Percentiles rank a stretch among this genome's conserved stretches.
Evolutionary conservation across 108 stramenopile genomes (phyloP).

Genomic region (Skeletonema grethae): DNA sequence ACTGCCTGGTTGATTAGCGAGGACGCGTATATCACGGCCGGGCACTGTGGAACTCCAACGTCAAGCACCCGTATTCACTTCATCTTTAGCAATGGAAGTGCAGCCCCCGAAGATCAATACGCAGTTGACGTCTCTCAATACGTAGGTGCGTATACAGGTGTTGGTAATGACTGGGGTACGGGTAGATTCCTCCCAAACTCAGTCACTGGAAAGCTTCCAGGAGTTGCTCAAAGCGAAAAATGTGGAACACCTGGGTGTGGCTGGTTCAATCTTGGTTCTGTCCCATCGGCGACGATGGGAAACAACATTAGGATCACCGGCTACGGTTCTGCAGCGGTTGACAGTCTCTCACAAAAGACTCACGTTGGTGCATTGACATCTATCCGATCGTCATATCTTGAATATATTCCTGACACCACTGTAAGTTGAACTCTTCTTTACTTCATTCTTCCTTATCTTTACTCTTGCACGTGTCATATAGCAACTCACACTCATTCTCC

Average conservation of each 20-base stretch:
- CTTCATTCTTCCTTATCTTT: background rate
- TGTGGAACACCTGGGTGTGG: conserved; percentile 11
- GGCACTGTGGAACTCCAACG: conserved; percentile 10
- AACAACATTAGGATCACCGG: conserved; percentile 19
- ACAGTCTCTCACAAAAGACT: background rate
- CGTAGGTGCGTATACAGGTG: background rate
- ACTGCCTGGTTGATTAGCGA: conserved; percentile 15
- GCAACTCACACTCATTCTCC: too few relatives aligned
- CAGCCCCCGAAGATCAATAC: conserved; percentile 13
- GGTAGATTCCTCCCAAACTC: background rate
- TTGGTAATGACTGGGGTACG: conserved; percentile 5
- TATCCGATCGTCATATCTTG: background rate
- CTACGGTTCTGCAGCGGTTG: background rate
- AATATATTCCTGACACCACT: background rate
- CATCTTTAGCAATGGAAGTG: background rate
- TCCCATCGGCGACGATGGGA: background rate
- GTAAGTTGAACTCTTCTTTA: background rate
- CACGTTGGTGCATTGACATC: background rate
- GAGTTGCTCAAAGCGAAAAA: conserved; percentile 10
- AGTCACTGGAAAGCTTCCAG: conserved; percentile 8
- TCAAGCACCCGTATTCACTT: conserved; percentile 4
- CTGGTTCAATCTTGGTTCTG: conserved; percentile 10
- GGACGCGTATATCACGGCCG: conserved; percentile 2
- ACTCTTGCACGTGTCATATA: background rate
- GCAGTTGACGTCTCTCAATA: conserved; percentile 1